A percentile compares a stretch with the other conserved stretches of the same genome.
phyloP scores from a whole-genome alignment of 352 stramenopile species.

The Phytopythium aichiense region DNA sequence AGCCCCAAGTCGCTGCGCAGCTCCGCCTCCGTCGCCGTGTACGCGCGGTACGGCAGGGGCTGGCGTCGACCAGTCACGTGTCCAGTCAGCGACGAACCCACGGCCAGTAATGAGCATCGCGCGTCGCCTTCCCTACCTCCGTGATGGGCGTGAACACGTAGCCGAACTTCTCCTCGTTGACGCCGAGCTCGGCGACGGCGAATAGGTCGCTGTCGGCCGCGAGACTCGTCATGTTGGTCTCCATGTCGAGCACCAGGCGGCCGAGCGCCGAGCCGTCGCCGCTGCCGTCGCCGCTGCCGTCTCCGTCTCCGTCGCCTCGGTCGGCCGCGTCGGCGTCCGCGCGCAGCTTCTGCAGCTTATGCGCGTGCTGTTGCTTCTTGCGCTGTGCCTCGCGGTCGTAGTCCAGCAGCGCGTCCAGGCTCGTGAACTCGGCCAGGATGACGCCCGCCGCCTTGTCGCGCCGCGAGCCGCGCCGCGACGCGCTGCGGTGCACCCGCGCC shows the following conservation, averaged over 20 bases:
- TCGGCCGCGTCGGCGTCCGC: conserved; percentile 34
- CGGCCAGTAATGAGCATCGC: neutral
- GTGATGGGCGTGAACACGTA: conserved; percentile 81
- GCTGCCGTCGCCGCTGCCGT: neutral
- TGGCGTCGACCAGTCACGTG: conserved; percentile 1
- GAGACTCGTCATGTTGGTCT: conserved; percentile 65
- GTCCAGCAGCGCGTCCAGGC: conserved; percentile 67
- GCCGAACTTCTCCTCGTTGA: conserved; percentile 68
- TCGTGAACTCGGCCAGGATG: conserved; percentile 66
- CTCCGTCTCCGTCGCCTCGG: no score
- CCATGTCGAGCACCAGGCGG: conserved; percentile 69
- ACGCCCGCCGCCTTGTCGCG: conserved; percentile 29
- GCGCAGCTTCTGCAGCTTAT: conserved; percentile 53
- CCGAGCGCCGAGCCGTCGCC: conserved; percentile 32
- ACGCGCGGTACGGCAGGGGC: conserved; percentile 48
- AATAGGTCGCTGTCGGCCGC: conserved; percentile 63
- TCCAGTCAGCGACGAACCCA: neutral
- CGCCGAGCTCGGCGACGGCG: conserved; percentile 24
- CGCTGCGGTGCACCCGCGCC: conserved; percentile 38
- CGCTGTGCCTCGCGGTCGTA: conserved; percentile 55
- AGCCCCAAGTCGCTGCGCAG: conserved; percentile 45
- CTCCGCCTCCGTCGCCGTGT: conserved; percentile 53
- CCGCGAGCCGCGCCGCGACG: conserved; percentile 23
- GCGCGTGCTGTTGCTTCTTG: conserved; percentile 48
- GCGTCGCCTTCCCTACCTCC: conserved; percentile 19